Evolutionary conservation across 1,284 basidiomycete species (phyloP).

Genomic region (Trichosporon ovoides): DNA sequence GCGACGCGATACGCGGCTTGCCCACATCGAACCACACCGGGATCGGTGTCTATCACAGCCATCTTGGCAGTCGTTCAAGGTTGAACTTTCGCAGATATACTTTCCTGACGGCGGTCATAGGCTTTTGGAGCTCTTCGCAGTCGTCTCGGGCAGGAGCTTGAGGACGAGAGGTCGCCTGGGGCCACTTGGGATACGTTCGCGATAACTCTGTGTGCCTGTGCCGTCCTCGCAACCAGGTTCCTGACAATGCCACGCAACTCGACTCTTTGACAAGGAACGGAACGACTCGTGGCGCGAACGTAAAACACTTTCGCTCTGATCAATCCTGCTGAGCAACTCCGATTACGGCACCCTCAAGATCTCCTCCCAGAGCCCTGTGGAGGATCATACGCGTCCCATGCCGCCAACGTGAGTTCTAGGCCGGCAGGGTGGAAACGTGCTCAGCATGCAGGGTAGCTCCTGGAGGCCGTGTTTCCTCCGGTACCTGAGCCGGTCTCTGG

Average conservation of each 20-base stretch:
- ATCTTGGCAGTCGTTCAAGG: too few species aligned
- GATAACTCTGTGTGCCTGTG: slow-evolving; percentile 1
- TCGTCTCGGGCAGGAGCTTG: neutral
- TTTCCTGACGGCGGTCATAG: too few species aligned
- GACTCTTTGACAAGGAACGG: neutral
- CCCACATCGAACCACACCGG: too few species aligned
- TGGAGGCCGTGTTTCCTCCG: neutral
- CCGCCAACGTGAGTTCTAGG: neutral
- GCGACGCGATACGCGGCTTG: too few species aligned
- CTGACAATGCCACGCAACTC: neutral
- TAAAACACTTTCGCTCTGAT: neutral
- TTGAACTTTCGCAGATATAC: too few species aligned
- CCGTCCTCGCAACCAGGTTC: slow-evolving; percentile 6
- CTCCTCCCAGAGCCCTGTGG: neutral
- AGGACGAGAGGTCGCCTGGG: neutral
- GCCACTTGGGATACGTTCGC: neutral
- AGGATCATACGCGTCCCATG: neutral
- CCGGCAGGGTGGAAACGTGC: too few species aligned
- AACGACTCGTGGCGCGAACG: neutral
- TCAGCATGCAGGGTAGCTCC: neutral
- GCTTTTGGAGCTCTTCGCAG: too few species aligned
- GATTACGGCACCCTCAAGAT: neutral
- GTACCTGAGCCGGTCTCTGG: neutral
- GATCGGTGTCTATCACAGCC: too few species aligned
- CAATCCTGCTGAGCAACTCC: neutral